phyloP scores from a whole-genome alignment of 163 green algal species.

The Volvox carteri region DNA sequence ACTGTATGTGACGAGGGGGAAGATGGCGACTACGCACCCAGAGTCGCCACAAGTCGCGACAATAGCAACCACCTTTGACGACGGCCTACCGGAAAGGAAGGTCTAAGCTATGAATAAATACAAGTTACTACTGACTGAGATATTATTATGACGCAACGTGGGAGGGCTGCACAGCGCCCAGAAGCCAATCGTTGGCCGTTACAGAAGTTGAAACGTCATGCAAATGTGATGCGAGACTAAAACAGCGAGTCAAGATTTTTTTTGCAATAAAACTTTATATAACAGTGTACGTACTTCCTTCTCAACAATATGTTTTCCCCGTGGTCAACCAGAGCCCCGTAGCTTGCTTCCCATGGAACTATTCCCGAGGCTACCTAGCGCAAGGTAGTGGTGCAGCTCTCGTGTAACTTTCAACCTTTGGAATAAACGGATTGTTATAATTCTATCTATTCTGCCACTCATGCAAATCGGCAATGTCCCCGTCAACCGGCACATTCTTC shows the following conservation, averaged over 20 bases:
- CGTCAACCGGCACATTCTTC: constrained; percentile 8
- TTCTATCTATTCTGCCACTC: background rate
- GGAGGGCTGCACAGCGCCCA: no score
- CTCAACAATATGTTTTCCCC: background rate
- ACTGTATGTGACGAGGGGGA: no score
- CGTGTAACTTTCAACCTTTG: background rate
- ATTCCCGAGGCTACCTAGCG: no score
- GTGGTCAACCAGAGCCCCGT: no score
- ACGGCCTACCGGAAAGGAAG: background rate
- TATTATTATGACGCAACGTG: background rate
- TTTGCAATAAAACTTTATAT: background rate
- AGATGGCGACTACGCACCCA: no score
- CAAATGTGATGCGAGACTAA: background rate
- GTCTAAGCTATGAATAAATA: background rate
- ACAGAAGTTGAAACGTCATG: background rate
- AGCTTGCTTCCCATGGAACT: no score
- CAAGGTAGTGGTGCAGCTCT: background rate
- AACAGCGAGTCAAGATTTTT: background rate
- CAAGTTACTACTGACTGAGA: background rate
- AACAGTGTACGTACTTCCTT: background rate
- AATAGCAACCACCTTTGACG: background rate
- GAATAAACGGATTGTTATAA: background rate
- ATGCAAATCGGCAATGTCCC: background rate
- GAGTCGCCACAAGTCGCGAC: background rate
- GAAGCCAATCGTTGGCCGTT: background rate